Base-by-base conservation (phyloP, 2,329 filamentous ascomycete genomes). In the Pseudogymnoascus sp. region DNA sequence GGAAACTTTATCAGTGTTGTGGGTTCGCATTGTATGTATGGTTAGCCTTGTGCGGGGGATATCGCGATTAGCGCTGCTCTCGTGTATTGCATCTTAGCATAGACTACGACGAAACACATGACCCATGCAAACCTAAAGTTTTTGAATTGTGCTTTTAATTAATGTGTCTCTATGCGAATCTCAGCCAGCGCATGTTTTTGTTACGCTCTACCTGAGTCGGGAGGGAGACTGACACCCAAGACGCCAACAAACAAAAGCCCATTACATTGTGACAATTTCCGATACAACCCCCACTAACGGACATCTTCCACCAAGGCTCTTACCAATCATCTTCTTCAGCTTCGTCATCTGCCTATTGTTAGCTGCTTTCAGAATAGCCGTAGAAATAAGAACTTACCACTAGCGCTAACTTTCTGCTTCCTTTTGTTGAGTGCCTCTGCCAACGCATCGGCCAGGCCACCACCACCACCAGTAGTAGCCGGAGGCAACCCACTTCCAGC, bases 351-450 rank as follows among this genome's bases (percentile, higher is more conserved):
- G 69, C 36, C 67, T 21, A 66, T 71, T 67, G 68, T 74, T 68
- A 74, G 65, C 61, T 23, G 34, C 21, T 43, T 39, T 23, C 11
- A 21, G 57, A 61, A 65, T 51, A 67, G 67, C 64, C 61, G 11
- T 39, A 60, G 23, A 45, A 57, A 57, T 34, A 13, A 57, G 64
- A 63, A 88, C 90, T 86, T 85, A 97, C 93, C 93, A 81, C 91
- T 96, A 75, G 90, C 89, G 78, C 90, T 91, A 75, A 97, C 93
- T 81, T 96, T 96, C 77, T 92, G 86, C 81, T 97, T 97, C 76
- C 93, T 84, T 78, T 90, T 90, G 73, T 88, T 85, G 71, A 93
- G 77, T 64, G 89, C 90, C 66, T 86, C 88, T 65, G 90, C 90
- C 70, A 96, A 78, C 60, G 92, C 93, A 78, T 89, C 91, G 21